A percentile compares a stretch with the other conserved stretches of the same genome.
These are phyloP conservation scores for Forsythia viridissima DNA, from an alignment of 257 asterid genomes.

Conservation along the genomic window DNA sequence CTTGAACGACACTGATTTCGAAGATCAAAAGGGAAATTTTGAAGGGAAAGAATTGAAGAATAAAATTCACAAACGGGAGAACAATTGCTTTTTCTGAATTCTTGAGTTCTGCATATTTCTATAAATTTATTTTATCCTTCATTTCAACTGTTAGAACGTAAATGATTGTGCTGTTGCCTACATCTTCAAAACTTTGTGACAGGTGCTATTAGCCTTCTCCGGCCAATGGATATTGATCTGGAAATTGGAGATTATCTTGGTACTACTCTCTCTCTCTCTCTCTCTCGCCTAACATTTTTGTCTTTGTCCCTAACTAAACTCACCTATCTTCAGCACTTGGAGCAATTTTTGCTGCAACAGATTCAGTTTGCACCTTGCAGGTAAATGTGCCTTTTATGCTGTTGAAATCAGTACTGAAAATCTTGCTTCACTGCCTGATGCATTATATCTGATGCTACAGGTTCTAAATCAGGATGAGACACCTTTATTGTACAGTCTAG, in stretches of 20 bases:
- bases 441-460: constrained; percentile 43
- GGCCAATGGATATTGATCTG: constrained; percentile 43
- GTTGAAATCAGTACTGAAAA: constrained; percentile 12
- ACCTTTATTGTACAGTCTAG: constrained; percentile 93
- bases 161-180: constrained; percentile 17
- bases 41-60: not conserved
- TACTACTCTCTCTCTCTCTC: constrained; percentile 15
- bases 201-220: constrained; percentile 51
- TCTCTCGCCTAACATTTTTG: not conserved
- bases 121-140: constrained; percentile 4
- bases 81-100: not conserved
- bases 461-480: constrained; percentile 97
- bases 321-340: constrained; percentile 72
- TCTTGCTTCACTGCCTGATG: constrained; percentile 16
- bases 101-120: not conserved
- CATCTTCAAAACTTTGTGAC: constrained; percentile 20
- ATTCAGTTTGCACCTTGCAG: constrained; percentile 99
- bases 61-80: not conserved
- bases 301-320: constrained; percentile 21
- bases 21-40: not conserved
- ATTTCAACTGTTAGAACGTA: constrained; percentile 4
- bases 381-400: constrained; percentile 35
- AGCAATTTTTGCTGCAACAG: constrained; percentile 97
- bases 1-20: constrained; percentile 3
- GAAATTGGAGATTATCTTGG: constrained; percentile 62